Evolutionary conservation across 2,329 filamentous ascomycete species (phyloP), one percentile per base, ranked within the genome.

Genomic region (Pleoardoris graminearum): DNA sequence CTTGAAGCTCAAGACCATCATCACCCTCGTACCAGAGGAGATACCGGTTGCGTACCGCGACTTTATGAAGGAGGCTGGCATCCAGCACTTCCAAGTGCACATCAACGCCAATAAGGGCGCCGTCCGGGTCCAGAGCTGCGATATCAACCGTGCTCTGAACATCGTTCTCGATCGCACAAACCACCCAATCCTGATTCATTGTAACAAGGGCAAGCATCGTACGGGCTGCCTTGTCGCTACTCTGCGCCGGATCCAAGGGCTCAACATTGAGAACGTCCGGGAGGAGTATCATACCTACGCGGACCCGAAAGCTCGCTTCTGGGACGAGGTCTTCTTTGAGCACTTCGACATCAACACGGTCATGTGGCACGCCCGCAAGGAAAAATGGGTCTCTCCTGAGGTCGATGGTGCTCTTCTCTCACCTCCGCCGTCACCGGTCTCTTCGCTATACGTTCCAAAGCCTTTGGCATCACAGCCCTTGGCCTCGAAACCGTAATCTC

Each of bases 201-300:
- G 92, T 80, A 97, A 96, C 69, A 92, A 96, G 62, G 92, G 92
- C 69, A 94, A 87, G 82, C 92, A 97, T 69, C 88, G 92, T 52
- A 96, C 92, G 16, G 92, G 92, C 19, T 96, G 91, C 67, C 87
- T 94, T n/a, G 82, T 92, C 43, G 92, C 85, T 16, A 86, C 89
- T 51, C 81, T 95, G 57, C 86, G 91, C 57, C 90, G 89, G 69
- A 75, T 89, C 11, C 82, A 85, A 12, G 85, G 88, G 12, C 90
- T 89, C 85, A 77, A 84, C 16, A 70, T 85, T 1, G 71, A 80
- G 1, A 76, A 78, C 14, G 83, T 89, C 30, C 72, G 94, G 30
- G 79, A 84, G 45, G 92, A 97, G 72, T 96, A 96, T 76, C 78
- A 80, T 57, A 76, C 77, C 1, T 92, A 86, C 61, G 77, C 81